Evolutionary conservation across 2,329 filamentous ascomycete genomes (phyloP).

Genomic region (Neospermospora avenae): DNA sequence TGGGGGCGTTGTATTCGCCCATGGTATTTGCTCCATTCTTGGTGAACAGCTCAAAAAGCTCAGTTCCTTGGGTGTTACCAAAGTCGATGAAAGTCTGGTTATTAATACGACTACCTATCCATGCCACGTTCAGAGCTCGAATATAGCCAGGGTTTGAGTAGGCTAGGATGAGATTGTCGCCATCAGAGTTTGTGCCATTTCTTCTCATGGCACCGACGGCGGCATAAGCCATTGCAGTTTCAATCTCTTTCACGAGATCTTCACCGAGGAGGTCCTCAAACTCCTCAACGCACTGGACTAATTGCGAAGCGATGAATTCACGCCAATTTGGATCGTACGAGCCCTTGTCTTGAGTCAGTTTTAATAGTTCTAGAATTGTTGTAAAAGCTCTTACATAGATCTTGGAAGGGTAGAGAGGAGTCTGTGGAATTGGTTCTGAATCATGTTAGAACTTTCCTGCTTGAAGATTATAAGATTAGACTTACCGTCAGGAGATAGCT

Average conservation of each 20-base stretch:
- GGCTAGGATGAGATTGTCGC: slow-evolving; percentile 33
- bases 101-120: slow-evolving; percentile 50
- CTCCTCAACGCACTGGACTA: slow-evolving; percentile 57
- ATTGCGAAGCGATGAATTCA: slow-evolving; percentile 56
- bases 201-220: slow-evolving; percentile 59
- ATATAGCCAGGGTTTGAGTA: slow-evolving; percentile 47
- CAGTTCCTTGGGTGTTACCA: slow-evolving; percentile 52
- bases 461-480: background rate
- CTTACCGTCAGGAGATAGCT: slow-evolving; percentile 38
- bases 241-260: slow-evolving; percentile 42
- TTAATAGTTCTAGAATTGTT: no score
- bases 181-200: slow-evolving; percentile 50
- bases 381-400: slow-evolving; percentile 35
- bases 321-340: slow-evolving; percentile 64
- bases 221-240: slow-evolving; percentile 50
- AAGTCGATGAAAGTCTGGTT: slow-evolving; percentile 57
- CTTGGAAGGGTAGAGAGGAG: slow-evolving; percentile 34
- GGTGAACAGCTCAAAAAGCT: slow-evolving; percentile 55
- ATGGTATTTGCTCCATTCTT: slow-evolving; percentile 48
- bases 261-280: slow-evolving; percentile 45
- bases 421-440: slow-evolving; percentile 37
- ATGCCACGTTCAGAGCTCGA: slow-evolving; percentile 56
- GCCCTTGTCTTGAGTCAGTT: slow-evolving; percentile 35
- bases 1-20: slow-evolving; percentile 52
- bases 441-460: background rate